phyloP scores from a whole-genome alignment of 805 yeast species.

The Candida xyloterini region DNA sequence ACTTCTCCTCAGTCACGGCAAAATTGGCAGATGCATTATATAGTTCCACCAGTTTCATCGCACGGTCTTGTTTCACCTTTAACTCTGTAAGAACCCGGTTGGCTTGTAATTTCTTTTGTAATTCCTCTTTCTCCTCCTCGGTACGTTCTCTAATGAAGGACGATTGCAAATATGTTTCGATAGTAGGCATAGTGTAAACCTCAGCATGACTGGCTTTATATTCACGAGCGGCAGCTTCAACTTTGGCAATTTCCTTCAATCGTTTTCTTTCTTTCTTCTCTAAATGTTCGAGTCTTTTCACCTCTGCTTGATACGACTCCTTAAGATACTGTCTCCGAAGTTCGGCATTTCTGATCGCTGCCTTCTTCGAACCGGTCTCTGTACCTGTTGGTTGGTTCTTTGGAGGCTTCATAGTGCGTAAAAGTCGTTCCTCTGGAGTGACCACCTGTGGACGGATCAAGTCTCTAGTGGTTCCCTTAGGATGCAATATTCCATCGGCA shows the following conservation, averaged over 20 bases:
- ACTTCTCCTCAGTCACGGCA: slow-evolving; percentile 69
- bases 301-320: slow-evolving; percentile 49
- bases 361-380: slow-evolving; percentile 16
- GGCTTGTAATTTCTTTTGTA: slow-evolving; percentile 58
- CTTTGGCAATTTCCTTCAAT: slow-evolving; percentile 26
- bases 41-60: slow-evolving; percentile 59
- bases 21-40: slow-evolving; percentile 68
- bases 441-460: slow-evolving; percentile 51
- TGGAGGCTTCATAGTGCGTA: slow-evolving; percentile 49
- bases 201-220: slow-evolving; percentile 51
- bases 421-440: slow-evolving; percentile 59
- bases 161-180: slow-evolving; percentile 62
- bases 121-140: slow-evolving; percentile 56
- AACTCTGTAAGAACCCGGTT: slow-evolving; percentile 62
- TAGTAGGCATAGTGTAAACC: slow-evolving; percentile 73
- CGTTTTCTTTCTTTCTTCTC: slow-evolving; percentile 24
- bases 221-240: slow-evolving; percentile 32
- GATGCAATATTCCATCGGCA: slow-evolving; percentile 70
- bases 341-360: slow-evolving; percentile 52
- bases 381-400: slow-evolving; percentile 28
- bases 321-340: slow-evolving; percentile 70
- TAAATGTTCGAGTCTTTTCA: slow-evolving; percentile 34
- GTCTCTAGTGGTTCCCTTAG: slow-evolving; percentile 56
- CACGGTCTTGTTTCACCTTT: slow-evolving; percentile 48
- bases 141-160: slow-evolving; percentile 75